Percentiles rank a stretch among this genome's conserved stretches.
These are phyloP conservation scores for Chernovozyma aurita DNA, from an alignment of 1,139 yeast species.

Conservation along the genomic window DNA sequence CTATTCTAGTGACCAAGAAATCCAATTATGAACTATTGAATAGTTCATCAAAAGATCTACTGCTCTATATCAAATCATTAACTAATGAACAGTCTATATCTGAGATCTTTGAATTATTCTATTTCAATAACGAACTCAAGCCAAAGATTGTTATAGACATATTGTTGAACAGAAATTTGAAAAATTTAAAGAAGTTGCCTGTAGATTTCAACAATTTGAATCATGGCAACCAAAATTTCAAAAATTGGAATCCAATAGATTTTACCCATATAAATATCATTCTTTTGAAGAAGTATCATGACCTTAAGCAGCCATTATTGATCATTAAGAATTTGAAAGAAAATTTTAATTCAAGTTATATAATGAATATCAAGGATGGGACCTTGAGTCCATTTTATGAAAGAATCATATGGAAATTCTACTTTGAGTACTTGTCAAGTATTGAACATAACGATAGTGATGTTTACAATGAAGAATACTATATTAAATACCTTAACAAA, in stretches of 20 bases:
- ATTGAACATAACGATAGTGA: constrained; percentile 13
- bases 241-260: constrained; percentile 11
- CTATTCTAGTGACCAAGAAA: constrained; percentile 9
- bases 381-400: constrained; percentile 35
- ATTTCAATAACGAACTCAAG: constrained; percentile 23
- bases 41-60: constrained; percentile 18
- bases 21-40: constrained; percentile 11
- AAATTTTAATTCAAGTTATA: constrained; percentile 21
- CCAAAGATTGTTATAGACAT: constrained; percentile 23
- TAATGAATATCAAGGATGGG: constrained; percentile 22
- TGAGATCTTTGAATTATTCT: constrained; percentile 24
- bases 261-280: constrained; percentile 24
- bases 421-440: constrained; percentile 29
- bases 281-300: constrained; percentile 33
- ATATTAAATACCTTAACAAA: constrained; percentile 19
- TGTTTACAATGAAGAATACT: constrained; percentile 15
- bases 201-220: constrained; percentile 11
- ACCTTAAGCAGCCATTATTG: constrained; percentile 25
- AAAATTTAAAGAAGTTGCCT: constrained; percentile 21
- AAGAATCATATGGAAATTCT: constrained; percentile 40
- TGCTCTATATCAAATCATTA: constrained; percentile 18
- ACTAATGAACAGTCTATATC: constrained; percentile 21
- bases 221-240: not conserved
- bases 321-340: constrained; percentile 29
- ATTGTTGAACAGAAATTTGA: constrained; percentile 24